phyloP scores from a whole-genome alignment of 2,329 filamentous ascomycete genomes.

The Talaromyces sp. region DNA sequence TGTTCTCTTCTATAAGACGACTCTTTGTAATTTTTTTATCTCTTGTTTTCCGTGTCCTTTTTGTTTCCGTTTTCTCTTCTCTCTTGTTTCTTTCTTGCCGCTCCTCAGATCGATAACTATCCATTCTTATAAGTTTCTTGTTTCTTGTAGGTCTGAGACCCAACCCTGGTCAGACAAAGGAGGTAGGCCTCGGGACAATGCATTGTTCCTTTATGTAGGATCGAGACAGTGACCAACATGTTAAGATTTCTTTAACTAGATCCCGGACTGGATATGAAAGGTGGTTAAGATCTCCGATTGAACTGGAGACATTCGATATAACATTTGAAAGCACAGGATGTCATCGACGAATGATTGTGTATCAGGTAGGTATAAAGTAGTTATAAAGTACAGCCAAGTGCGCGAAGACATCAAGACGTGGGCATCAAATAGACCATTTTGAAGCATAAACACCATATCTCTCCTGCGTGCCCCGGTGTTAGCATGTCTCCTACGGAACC shows the following conservation, averaged over 20 bases:
- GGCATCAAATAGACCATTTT: background rate
- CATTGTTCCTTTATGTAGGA: background rate
- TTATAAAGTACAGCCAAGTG: background rate
- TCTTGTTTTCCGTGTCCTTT: slow-evolving; percentile 7
- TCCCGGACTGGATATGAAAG: background rate
- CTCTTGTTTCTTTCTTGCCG: background rate
- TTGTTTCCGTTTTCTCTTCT: background rate
- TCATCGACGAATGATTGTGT: background rate
- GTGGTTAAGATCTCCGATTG: background rate
- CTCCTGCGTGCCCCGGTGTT: background rate
- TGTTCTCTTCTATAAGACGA: slow-evolving; percentile 17
- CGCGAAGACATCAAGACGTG: background rate
- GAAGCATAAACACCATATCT: background rate
- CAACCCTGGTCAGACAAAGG: background rate
- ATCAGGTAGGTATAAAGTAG: background rate
- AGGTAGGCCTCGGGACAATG: background rate
- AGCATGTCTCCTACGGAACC: background rate
- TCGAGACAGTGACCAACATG: background rate
- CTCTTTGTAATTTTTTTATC: slow-evolving; percentile 18
- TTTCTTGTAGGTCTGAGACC: background rate
- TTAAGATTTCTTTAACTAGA: background rate
- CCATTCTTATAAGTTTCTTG: background rate
- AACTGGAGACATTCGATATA: background rate
- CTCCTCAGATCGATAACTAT: slow-evolving; percentile 10
- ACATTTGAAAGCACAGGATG: too few species aligned